Base-by-base conservation (phyloP, 257 asterid species). In the Pogostemon cablin region DNA sequence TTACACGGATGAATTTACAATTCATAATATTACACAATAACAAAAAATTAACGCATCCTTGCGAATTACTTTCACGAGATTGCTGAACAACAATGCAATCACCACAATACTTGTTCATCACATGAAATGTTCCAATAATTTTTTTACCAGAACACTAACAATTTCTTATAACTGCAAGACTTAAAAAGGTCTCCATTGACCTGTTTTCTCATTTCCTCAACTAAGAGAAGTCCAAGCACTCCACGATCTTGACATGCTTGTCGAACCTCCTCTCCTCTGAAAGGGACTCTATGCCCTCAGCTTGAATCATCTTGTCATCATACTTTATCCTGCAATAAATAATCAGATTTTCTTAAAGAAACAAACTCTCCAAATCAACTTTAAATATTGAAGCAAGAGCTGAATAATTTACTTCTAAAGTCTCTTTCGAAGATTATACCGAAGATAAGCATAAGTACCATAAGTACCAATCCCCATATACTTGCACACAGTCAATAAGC, bases 171-270 rank as follows among this genome's bases (percentile, higher is more conserved):
- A 65, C 64, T 69, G 75, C 62, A 59, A 50, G 46, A 39, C 63
- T 39, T 49, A 39, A 35, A 55, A 56, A 43, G 17, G 10, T 38
- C 60, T 32, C n/a, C 15, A 50, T 52, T 52, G 78, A 93, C 99
- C 98, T 89, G 98, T 81, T 91, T 88, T 64, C 93, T 89, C 99
- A 95, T 91, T 66, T 95, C 99, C 62, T 91, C 98, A 58, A 79
- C 91, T 41, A 97, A 91, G 82, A 84, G 84, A 72, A 87, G 86
- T 69, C 95, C 97, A 68, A 95, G 92, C 81, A 95, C 82, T 72
- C 99, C 99, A 61, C 99, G 96, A 75, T 91, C 98, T 71, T 96
- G 84, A 65, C 99, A 91, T 72, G 93, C 98, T 80, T 95, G 96
- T 77, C 98, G 97, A 42, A 95, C 96, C 84, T 95, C 99, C 74